phyloP scores from a whole-genome alignment of 148 eudicot species.

The Diospyros kaki region DNA sequence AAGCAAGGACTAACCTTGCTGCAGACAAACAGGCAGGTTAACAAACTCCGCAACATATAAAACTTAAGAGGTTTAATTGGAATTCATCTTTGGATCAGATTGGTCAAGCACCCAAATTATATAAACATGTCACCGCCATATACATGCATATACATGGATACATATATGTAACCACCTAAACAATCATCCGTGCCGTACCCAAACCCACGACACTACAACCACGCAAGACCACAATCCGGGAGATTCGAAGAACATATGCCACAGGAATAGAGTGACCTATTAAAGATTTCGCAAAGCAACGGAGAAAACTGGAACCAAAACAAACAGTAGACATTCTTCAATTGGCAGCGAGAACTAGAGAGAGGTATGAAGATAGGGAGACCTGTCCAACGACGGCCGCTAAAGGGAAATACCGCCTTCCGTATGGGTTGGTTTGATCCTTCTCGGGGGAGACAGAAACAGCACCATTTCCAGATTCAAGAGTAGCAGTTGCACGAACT shows the following conservation, averaged over 20 bases:
- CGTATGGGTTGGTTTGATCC: constrained; percentile 7
- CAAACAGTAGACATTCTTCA: background rate
- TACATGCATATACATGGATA: too few species aligned
- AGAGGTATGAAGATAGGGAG: background rate
- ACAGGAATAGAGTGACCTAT: background rate
- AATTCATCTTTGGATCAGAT: background rate
- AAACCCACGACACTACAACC: background rate
- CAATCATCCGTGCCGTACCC: background rate
- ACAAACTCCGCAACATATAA: background rate
- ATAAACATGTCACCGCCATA: background rate
- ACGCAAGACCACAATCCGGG: background rate
- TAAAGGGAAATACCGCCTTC: constrained; percentile 67
- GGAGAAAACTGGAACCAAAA: background rate
- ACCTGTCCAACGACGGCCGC: constrained; percentile 99
- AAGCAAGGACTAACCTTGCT: background rate
- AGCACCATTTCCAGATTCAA: constrained; percentile 72
- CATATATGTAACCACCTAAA: background rate
- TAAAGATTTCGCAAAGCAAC: background rate
- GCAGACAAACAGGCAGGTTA: background rate
- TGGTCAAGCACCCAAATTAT: background rate
- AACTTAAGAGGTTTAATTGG: background rate
- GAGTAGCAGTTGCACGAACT: constrained; percentile 56
- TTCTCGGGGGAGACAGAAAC: constrained; percentile 25
- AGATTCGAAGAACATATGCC: background rate
- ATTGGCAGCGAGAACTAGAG: background rate